Evolutionary conservation across 164 flowering plant species (phyloP).

Genomic region (Tinospora cordifolia): DNA sequence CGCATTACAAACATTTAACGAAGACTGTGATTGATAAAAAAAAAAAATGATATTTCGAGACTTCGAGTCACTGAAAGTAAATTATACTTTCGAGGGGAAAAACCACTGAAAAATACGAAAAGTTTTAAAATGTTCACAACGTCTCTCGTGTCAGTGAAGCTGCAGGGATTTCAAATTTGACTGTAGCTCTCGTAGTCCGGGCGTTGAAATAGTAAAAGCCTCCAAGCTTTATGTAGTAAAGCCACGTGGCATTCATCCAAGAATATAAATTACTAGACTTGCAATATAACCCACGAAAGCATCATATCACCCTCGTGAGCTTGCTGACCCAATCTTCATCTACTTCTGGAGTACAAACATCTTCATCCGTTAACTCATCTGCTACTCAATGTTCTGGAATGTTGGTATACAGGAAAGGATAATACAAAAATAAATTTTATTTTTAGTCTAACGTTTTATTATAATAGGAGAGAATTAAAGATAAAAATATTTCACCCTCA

Average conservation of each 20-base stretch:
- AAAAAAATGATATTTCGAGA: slow-evolving; percentile 2
- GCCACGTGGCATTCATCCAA: not conserved
- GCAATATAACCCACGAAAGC: not conserved
- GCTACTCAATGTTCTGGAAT: too few species aligned
- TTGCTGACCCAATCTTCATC: not conserved
- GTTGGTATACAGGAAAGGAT: too few species aligned
- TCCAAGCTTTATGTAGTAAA: not conserved
- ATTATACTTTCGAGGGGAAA: not conserved
- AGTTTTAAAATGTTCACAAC: slow-evolving; percentile 28
- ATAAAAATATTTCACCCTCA: too few species aligned
- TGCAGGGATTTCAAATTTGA: slow-evolving; percentile 10
- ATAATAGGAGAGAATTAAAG: too few species aligned
- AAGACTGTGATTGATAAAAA: slow-evolving; percentile 9
- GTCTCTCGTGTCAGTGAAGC: slow-evolving; percentile 38
- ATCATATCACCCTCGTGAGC: not conserved
- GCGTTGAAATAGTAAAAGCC: not conserved
- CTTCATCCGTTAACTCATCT: too few species aligned
- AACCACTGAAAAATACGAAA: slow-evolving; percentile 12
- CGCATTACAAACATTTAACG: slow-evolving; percentile 41
- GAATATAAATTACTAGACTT: not conserved
- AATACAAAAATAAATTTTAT: too few species aligned
- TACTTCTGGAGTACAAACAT: not conserved
- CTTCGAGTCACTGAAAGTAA: slow-evolving; percentile 6
- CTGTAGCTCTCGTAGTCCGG: not conserved
- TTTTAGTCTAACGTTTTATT: too few species aligned